Evolutionary conservation across 495 filamentous ascomycete species (phyloP).

Genomic region (Amniculicola lignicola): DNA sequence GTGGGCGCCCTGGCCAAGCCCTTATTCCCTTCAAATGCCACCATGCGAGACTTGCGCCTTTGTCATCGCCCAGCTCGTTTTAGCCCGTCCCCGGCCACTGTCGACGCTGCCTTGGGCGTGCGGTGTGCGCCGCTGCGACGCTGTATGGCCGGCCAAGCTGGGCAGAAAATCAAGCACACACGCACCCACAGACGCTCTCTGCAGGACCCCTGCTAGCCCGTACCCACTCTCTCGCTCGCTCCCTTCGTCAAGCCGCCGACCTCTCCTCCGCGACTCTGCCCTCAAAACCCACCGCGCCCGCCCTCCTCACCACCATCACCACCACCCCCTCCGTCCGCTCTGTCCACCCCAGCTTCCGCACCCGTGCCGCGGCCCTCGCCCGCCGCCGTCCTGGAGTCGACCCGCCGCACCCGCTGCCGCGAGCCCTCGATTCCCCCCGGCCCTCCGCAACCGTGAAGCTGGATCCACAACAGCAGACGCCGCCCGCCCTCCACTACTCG

Average conservation of each 20-base stretch:
- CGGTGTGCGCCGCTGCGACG: neutral
- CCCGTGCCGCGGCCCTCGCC: neutral
- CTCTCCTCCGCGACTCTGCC: conserved; percentile 14
- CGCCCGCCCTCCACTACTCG: no score
- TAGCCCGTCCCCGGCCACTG: conserved; percentile 23
- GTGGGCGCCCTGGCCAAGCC: conserved; percentile 3
- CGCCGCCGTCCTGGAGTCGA: neutral
- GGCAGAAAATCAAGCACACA: conserved; percentile 4
- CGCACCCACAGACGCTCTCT: neutral
- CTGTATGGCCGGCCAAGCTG: neutral
- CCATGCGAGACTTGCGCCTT: conserved; percentile 14
- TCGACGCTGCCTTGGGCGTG: conserved; percentile 21
- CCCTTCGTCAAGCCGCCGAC: conserved; percentile 7
- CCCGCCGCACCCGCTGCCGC: neutral
- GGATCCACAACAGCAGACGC: no score
- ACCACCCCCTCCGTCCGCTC: neutral
- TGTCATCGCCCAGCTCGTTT: conserved; percentile 28
- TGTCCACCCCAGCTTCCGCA: neutral
- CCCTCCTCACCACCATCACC: neutral
- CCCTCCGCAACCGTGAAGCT: neutral
- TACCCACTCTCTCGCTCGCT: conserved; percentile 29
- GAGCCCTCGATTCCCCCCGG: neutral
- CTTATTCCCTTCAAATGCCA: conserved; percentile 2
- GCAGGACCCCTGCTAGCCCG: conserved; percentile 28
- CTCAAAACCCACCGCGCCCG: neutral